phyloP scores from a whole-genome alignment of 352 stramenopile species.

The Pythium insidiosum region DNA sequence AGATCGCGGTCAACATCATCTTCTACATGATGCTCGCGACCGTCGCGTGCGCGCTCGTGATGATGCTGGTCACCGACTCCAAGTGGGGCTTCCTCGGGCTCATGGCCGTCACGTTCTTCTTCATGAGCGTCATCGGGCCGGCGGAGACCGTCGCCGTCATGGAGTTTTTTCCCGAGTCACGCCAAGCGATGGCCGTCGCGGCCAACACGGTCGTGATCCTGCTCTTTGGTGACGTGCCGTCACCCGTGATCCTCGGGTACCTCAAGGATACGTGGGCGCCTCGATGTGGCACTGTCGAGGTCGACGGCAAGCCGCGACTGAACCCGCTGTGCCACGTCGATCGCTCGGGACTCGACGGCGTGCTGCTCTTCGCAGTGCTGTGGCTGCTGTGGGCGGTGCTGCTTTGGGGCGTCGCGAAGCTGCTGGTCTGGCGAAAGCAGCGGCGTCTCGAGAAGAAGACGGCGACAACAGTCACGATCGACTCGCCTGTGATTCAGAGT shows the following conservation, averaged over 20 bases:
- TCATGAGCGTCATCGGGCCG: conserved; percentile 45
- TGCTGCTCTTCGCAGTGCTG: conserved; percentile 42
- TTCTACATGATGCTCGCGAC: conserved; percentile 38
- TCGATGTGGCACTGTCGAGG: conserved; percentile 48
- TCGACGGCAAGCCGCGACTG: conserved; percentile 26
- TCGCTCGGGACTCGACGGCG: conserved; percentile 33
- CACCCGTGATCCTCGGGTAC: conserved; percentile 78
- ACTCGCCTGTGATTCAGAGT: too few species aligned
- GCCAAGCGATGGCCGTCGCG: conserved; percentile 72
- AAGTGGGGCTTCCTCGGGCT: conserved; percentile 39
- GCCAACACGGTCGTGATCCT: conserved; percentile 82
- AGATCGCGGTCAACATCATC: conserved; percentile 30
- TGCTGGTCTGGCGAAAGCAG: conserved; percentile 7
- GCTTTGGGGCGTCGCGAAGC: conserved; percentile 24
- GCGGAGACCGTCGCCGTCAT: conserved; percentile 69
- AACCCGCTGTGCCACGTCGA: conserved; percentile 42
- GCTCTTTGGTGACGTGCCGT: conserved; percentile 85
- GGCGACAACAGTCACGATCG: too few species aligned
- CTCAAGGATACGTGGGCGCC: conserved; percentile 84
- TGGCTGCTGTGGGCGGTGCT: conserved; percentile 58
- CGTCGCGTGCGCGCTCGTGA: conserved; percentile 29
- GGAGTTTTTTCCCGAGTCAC: conserved; percentile 58
- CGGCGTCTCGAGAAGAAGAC: too few species aligned
- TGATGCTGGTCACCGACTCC: conserved; percentile 27
- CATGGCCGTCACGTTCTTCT: conserved; percentile 40